phyloP scores from a whole-genome alignment of 169 alveolate species.

The Eimeria zaria region DNA sequence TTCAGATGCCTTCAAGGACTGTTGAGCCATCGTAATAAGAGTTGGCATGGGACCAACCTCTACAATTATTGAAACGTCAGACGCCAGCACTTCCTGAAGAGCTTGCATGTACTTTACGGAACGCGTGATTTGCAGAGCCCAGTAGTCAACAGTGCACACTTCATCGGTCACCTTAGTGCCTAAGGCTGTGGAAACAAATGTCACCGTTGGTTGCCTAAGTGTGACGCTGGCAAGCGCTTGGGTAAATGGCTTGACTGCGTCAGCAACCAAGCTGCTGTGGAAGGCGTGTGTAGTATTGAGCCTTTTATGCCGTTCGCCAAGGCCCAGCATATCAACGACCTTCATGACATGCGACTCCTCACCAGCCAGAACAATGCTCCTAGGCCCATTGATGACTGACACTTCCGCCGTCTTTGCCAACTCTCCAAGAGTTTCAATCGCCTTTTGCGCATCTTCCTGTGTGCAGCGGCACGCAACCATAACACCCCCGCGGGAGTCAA shows the following conservation, averaged over 20 bases:
- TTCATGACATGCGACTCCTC: constrained; percentile 70
- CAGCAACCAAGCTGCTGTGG: constrained; percentile 84
- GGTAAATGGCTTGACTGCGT: constrained; percentile 43
- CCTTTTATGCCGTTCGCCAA: constrained; percentile 44
- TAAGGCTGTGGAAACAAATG: constrained; percentile 81
- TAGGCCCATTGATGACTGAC: constrained; percentile 86
- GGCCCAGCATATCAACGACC: constrained; percentile 65
- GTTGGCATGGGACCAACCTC: constrained; percentile 88
- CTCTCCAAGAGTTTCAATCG: constrained; percentile 45
- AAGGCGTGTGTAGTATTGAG: constrained; percentile 87
- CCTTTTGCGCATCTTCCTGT: constrained; percentile 79
- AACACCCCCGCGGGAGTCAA: constrained; percentile 66
- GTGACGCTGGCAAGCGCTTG: constrained; percentile 31
- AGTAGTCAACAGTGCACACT: constrained; percentile 75
- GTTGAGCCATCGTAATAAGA: constrained; percentile 82
- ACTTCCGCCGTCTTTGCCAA: constrained; percentile 28
- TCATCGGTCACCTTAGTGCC: constrained; percentile 77
- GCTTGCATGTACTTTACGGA: constrained; percentile 83
- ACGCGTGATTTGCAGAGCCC: constrained; percentile 83
- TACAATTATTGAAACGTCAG: constrained; percentile 68
- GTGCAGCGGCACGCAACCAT: constrained; percentile 87
- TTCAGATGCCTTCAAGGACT: constrained; percentile 55
- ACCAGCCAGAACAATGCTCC: constrained; percentile 86
- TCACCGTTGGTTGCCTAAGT: constrained; percentile 36
- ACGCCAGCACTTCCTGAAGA: constrained; percentile 29